Base-by-base conservation (phyloP, 352 stramenopile species). In the Pythium periplocum region DNA sequence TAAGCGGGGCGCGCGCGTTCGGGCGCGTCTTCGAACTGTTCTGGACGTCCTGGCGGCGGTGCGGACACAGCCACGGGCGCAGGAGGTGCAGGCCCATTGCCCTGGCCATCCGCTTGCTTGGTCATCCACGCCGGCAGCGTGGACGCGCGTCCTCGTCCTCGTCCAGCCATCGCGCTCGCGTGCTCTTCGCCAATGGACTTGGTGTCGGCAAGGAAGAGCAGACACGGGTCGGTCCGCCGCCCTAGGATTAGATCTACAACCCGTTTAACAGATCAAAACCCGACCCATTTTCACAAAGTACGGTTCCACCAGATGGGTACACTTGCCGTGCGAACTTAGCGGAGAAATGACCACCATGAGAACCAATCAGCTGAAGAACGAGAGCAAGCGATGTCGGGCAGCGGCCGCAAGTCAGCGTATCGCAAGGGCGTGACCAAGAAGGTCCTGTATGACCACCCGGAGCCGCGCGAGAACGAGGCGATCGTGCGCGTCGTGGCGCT, bases 351-450 rank as follows among this genome's bases (percentile, higher is more conserved):
- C 17, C 17, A 26, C 17, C 17, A 26, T 26, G 17, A 26, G 17
- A 26, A 26, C 17, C 17, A 26, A 26, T 26, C 17, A 26, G 38
- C 7, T 48, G n/a, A n/a, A 48, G 8, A 48, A 48, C 44, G 17
- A 48, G 31, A 8, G 31, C 44, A 30, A 48, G 9, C n/a, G 31
- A 97, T 97, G 91, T 96, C 89, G 55, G 89, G 90, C n/a, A 81
- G 75, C 43, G 90, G 90, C 42, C 71, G 91, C 45, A 93, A 92
- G 69, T 96, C 82, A 51, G 77, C 75, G 43, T 98, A 98, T 61
- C 88, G 91, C 57, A 98, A 98, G 71, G 87, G 84, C 56, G 91
- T 98, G 57, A 96, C 87, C 34, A 84, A 95, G 61, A 83, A 92
- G 42, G 87, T 97, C 53, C 69, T 97, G 40, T 94, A 97, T 53